Evolutionary conservation across 192 early-diverging fungal genomes (phyloP).

Genomic region (Backusella luteola): DNA sequence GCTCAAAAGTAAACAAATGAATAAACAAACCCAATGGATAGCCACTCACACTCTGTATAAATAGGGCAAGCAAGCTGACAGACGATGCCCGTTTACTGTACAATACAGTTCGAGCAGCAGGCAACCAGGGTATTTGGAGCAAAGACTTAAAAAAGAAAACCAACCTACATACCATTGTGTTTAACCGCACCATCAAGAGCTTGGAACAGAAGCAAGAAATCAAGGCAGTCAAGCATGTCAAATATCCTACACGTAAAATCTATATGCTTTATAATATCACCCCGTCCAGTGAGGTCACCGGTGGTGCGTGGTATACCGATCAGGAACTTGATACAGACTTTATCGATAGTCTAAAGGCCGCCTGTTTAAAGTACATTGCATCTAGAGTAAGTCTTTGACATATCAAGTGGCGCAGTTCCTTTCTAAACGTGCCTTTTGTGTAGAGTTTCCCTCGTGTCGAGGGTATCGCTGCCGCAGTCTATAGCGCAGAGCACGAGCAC

Average conservation of each 20-base stretch:
- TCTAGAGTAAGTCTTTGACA: constrained; percentile 40
- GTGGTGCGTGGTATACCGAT: constrained; percentile 92
- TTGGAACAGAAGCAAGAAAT: constrained; percentile 82
- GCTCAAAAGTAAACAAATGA: constrained; percentile 25
- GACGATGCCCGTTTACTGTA: constrained; percentile 80
- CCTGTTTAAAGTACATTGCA: constrained; percentile 74
- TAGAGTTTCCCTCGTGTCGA: constrained; percentile 60
- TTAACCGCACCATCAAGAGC: constrained; percentile 73
- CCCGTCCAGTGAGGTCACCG: constrained; percentile 86
- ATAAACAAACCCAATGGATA: not conserved
- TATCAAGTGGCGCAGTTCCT: too few relatives aligned
- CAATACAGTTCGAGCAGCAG: constrained; percentile 76
- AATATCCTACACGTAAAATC: constrained; percentile 84
- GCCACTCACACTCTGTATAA: not conserved
- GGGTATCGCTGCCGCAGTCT: constrained; percentile 45
- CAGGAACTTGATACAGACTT: constrained; percentile 90
- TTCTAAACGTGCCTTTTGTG: too few relatives aligned
- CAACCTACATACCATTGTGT: constrained; percentile 71
- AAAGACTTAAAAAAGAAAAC: constrained; percentile 78
- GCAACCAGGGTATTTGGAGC: constrained; percentile 81
- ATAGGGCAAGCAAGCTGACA: constrained; percentile 47
- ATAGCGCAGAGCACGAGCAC: constrained; percentile 56
- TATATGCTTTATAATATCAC: constrained; percentile 86
- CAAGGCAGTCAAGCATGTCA: constrained; percentile 87
- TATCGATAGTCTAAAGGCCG: constrained; percentile 72